Conservation (phyloP, 1,139 yeast genomes). For the Geotrichum aggregatum region DNA sequence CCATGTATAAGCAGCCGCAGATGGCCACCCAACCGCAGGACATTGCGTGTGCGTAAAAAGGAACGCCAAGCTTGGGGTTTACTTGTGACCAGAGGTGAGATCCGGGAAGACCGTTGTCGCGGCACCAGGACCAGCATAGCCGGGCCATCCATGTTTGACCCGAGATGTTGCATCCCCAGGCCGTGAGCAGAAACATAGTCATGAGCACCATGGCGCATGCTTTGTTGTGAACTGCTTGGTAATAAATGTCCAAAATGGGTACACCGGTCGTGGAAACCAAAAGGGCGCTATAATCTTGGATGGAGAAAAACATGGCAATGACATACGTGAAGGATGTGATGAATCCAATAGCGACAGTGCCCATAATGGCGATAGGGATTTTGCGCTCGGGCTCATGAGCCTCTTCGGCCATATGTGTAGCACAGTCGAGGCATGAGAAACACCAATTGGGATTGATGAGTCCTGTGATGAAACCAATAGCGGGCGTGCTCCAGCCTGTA, state of each 20-base stretch:
- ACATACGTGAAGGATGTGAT: conserved; percentile 51
- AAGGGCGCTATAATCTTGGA: conserved; percentile 48
- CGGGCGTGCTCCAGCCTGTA: conserved; percentile 55
- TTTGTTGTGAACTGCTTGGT: conserved; percentile 53
- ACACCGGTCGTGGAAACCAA: conserved; percentile 47
- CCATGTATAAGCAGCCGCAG: conserved; percentile 51
- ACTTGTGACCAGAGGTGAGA: conserved; percentile 48
- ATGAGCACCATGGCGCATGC: conserved; percentile 57
- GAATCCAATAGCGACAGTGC: conserved; percentile 57
- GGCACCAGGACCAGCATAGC: conserved; percentile 71
- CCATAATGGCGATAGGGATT: conserved; percentile 54
- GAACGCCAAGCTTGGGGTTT: conserved; percentile 47
- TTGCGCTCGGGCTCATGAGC: conserved; percentile 48
- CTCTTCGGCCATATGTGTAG: conserved; percentile 61
- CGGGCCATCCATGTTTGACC: conserved; percentile 76
- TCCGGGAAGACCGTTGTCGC: conserved; percentile 58
- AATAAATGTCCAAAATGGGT: conserved; percentile 57
- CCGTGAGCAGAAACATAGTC: conserved; percentile 54
- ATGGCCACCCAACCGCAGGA: conserved; percentile 48
- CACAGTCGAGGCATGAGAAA: conserved; percentile 58
- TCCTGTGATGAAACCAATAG: conserved; percentile 59
- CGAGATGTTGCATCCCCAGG: conserved; percentile 65
- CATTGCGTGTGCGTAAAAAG: conserved; percentile 52
- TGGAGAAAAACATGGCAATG: conserved; percentile 56
- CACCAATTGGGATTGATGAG: conserved; percentile 58